A percentile compares a stretch with the other conserved stretches of the same genome.
phyloP scores from a whole-genome alignment of 345 rosid species.

The Pugionium dolabratum region DNA sequence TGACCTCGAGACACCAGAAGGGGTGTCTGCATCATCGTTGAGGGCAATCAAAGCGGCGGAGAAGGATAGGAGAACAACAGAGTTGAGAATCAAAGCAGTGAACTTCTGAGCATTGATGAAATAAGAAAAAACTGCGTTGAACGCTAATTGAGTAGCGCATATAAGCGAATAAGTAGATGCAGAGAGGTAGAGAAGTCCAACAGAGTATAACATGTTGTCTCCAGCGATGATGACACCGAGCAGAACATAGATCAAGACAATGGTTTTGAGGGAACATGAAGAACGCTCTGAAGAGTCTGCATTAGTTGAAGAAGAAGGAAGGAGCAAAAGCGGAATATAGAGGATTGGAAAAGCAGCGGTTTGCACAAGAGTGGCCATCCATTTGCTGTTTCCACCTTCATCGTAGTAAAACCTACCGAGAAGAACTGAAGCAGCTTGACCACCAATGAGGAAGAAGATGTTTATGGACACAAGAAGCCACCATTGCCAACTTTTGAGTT shows the following conservation, averaged over 20 bases:
- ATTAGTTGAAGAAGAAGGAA: conserved; percentile 38
- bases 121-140: conserved; percentile 78
- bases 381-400: conserved; percentile 41
- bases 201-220: conserved; percentile 74
- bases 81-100: conserved; percentile 70
- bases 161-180: conserved; percentile 87
- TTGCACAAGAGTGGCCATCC: conserved; percentile 44
- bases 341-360: conserved; percentile 70
- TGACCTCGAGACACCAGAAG: conserved; percentile 45
- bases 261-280: conserved; percentile 41
- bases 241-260: conserved; percentile 51
- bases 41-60: conserved; percentile 74
- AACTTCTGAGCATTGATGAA: conserved; percentile 86
- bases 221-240: conserved; percentile 73
- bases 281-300: conserved; percentile 38
- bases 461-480: conserved; percentile 53
- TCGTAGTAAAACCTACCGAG: conserved; percentile 38
- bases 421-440: conserved; percentile 70
- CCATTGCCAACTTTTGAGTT: conserved; percentile 67
- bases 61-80: conserved; percentile 70
- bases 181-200: conserved; percentile 78
- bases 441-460: conserved; percentile 54
- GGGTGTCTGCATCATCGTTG: conserved; percentile 60
- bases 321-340: conserved; percentile 50
- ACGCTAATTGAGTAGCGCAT: conserved; percentile 86